phyloP scores from a whole-genome alignment of 139 green algal species.

The Eudorina sp. region DNA sequence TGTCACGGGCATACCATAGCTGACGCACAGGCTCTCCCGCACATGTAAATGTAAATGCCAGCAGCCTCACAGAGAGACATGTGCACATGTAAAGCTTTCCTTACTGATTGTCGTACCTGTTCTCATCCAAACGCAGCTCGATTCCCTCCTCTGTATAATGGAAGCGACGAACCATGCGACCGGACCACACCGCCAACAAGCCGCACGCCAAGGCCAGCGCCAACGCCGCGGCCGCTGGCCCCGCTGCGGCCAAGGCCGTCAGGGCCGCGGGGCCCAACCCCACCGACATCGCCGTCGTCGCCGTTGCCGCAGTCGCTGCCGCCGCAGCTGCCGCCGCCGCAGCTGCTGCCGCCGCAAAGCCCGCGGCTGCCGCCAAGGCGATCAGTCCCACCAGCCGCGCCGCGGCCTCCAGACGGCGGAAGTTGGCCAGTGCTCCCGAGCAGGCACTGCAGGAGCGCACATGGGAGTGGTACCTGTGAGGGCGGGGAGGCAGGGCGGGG shows the following conservation, averaged over 20 bases:
- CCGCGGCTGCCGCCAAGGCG: slow-evolving; percentile 1
- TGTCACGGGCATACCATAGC: too few species aligned
- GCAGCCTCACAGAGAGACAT: too few species aligned
- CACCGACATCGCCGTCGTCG: background rate
- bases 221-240: background rate
- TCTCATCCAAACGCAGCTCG: slow-evolving; percentile 11
- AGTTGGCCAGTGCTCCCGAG: slow-evolving; percentile 6
- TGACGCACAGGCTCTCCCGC: too few species aligned
- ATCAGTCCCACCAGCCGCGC: background rate
- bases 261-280: too few species aligned
- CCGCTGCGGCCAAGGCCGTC: background rate
- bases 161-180: background rate
- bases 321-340: background rate
- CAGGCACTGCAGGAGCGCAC: slow-evolving; percentile 27
- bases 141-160: slow-evolving; percentile 28
- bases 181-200: background rate
- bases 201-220: background rate
- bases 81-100: too few species aligned
- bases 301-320: background rate
- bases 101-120: too few species aligned
- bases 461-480: slow-evolving; percentile 28
- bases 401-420: background rate
- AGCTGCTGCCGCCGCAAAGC: background rate
- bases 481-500: too few species aligned
- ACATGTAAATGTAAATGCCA: too few species aligned